Percentiles rank a stretch among this genome's conserved stretches.
phyloP scores from a whole-genome alignment of 345 rosid species.

The Hirschfeldia incana region DNA sequence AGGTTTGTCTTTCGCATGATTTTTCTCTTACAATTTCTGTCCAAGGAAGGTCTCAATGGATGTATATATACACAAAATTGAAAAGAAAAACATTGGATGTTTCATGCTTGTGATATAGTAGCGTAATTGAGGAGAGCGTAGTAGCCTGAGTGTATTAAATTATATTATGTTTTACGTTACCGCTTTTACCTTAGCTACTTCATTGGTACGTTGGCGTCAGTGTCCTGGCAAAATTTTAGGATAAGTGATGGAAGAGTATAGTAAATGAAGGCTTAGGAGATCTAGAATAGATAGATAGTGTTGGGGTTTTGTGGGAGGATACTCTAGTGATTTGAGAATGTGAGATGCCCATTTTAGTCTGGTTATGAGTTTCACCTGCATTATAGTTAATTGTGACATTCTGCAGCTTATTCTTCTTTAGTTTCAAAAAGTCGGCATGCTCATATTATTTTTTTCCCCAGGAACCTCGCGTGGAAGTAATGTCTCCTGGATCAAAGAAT shows the following conservation, averaged over 20 bases:
- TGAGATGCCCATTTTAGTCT: slow-evolving; percentile 17
- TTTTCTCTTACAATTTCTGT: slow-evolving; percentile 2
- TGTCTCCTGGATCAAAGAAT: slow-evolving; percentile 82
- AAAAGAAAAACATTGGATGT: not conserved
- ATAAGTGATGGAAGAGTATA: too few species aligned
- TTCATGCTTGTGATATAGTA: slow-evolving; percentile 18
- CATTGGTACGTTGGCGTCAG: not conserved
- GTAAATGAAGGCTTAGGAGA: too few species aligned
- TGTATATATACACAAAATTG: not conserved
- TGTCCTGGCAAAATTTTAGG: not conserved
- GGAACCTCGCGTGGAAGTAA: slow-evolving; percentile 97
- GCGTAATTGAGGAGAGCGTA: not conserved
- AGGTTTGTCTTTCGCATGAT: slow-evolving; percentile 54
- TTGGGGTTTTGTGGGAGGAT: too few species aligned
- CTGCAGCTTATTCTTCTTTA: slow-evolving; percentile 19
- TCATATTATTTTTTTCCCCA: slow-evolving; percentile 42
- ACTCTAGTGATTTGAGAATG: not conserved
- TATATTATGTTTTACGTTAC: not conserved
- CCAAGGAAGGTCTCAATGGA: not conserved
- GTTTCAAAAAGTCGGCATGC: not conserved
- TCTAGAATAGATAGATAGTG: too few species aligned
- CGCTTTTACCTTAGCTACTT: slow-evolving; percentile 13
- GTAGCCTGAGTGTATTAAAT: not conserved
- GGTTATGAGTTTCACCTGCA: slow-evolving; percentile 14
- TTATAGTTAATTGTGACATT: slow-evolving; percentile 2